Percentiles rank a stretch among this genome's conserved stretches.
These are phyloP conservation scores for Rutstroemia sp. DNA, from an alignment of 2,329 filamentous ascomycete genomes.

Conservation along the genomic window DNA sequence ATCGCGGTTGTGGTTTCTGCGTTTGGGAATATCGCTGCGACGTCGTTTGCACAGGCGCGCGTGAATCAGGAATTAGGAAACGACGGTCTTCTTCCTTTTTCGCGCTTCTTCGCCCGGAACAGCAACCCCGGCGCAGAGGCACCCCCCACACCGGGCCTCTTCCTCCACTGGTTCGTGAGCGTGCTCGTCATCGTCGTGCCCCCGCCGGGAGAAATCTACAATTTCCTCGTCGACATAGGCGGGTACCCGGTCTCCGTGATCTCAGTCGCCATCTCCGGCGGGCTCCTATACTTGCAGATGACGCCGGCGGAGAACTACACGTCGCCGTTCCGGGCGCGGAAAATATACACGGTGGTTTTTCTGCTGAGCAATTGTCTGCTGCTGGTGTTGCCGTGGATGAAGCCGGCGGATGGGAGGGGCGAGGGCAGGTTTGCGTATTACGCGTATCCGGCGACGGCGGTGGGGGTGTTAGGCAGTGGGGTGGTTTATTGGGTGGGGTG, in stretches of 20 bases:
- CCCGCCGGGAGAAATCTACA: conserved; percentile 37
- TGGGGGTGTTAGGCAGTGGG: conserved; percentile 30
- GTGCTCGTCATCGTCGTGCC: conserved; percentile 46
- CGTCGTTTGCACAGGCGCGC: conserved; percentile 41
- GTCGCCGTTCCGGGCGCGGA: conserved; percentile 28
- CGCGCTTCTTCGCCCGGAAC: conserved; percentile 27
- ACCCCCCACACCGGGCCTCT: conserved; percentile 32
- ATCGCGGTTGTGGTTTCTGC: conserved; percentile 40
- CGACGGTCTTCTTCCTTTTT: conserved; percentile 40
- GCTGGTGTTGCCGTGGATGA: conserved; percentile 32
- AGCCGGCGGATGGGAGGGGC: conserved; percentile 21
- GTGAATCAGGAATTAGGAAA: conserved; percentile 41
- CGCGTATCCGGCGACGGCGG: conserved; percentile 26
- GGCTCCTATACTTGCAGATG: conserved; percentile 30
- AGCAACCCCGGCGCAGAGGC: conserved; percentile 5
- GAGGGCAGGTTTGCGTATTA: conserved; percentile 31
- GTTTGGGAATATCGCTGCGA: conserved; percentile 41
- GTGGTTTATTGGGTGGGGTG: conserved; percentile 29
- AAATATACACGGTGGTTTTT: conserved; percentile 27
- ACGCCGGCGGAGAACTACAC: conserved; percentile 6
- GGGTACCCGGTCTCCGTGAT: conserved; percentile 34
- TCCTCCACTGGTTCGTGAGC: conserved; percentile 55
- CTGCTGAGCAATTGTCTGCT: conserved; percentile 30
- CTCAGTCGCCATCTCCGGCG: conserved; percentile 29
- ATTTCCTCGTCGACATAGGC: conserved; percentile 34